Base-by-base conservation (phyloP, 495 filamentous ascomycete genomes). In the Cercophora sp. region DNA sequence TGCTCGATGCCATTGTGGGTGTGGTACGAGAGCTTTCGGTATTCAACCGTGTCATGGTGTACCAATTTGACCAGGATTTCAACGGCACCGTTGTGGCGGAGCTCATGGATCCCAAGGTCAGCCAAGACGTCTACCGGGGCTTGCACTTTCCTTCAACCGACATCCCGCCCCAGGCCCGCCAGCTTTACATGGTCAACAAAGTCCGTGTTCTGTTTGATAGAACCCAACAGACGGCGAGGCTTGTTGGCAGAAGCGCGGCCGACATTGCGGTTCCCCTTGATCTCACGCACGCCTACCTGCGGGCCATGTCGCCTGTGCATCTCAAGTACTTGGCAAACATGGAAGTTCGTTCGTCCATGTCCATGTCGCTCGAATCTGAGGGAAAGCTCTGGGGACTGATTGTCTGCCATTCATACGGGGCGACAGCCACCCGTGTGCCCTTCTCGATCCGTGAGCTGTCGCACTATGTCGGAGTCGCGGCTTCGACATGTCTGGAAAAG, bases 371-470 rank as follows among this genome's bases (percentile, higher is more conserved):
- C 52, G 88, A 84, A 51, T 80, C 79, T 1, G 86, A 88, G 55
- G 73, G 77, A 37, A 81, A 89, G 51, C 74, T 92, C 0, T 93
- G 88, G 88, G 89, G 89, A 0, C 70, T 93, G 27, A 87, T 93
- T 32, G 78, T 86, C 1, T 93, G 86, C 48, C 88, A 94, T 59
- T 78, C 81, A 0, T 90, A 92, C 58, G 86, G 80, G 8, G 60
- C 75, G 0, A 72, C 75, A 8, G 86, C 86, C 3, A 91, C 88
- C 79, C 75, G 88, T 29, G 87, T 93, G 0, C 83, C 85, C 0
- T 93, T 93, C 58, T 86, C 87, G 0, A 82, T 91, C 19, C 80
- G 88, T 9, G 91, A 90, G 64, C 86, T 94, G 82, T 91, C 85
- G 56, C 77, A 86, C 23, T 70, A 91, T 23, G 76, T 94, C 25